Evolutionary conservation across 495 filamentous ascomycete species (phyloP).

Genomic region (Penicillium subrubescens): DNA sequence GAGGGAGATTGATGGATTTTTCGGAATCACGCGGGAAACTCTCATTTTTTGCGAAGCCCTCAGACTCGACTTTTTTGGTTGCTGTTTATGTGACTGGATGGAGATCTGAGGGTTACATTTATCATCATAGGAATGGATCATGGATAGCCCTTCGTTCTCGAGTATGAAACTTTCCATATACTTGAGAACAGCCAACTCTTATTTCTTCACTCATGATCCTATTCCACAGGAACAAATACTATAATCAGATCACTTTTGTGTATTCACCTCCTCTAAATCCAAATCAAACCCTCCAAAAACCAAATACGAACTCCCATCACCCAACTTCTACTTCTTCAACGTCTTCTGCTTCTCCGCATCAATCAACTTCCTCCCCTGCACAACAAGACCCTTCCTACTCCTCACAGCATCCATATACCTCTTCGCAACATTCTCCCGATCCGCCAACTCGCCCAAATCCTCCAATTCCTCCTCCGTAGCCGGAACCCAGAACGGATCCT

Average conservation of each 20-base stretch:
- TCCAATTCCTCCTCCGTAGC: conserved; percentile 96
- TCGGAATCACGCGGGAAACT: conserved; percentile 27
- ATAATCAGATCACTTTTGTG: background rate
- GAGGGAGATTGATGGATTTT: conserved; percentile 48
- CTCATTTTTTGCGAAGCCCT: conserved; percentile 35
- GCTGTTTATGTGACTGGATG: conserved; percentile 20
- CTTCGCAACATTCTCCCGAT: conserved; percentile 94
- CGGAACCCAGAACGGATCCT: conserved; percentile 98
- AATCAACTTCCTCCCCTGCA: conserved; percentile 78
- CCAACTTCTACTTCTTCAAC: conserved; percentile 71
- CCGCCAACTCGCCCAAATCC: conserved; percentile 90
- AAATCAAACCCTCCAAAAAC: background rate
- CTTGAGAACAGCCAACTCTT: background rate
- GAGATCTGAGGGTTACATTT: conserved; percentile 31
- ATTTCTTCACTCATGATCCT: background rate
- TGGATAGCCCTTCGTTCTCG: background rate
- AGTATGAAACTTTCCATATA: background rate
- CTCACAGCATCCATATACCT: conserved; percentile 91
- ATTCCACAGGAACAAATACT: background rate
- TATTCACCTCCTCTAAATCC: background rate
- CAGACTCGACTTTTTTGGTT: conserved; percentile 25
- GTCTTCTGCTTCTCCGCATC: conserved; percentile 99
- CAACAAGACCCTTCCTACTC: conserved; percentile 79
- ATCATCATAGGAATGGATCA: background rate
- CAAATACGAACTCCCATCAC: no score